Base-by-base conservation (phyloP, 2,329 filamentous ascomycete species). In the Aspergillus pseudoterreus region DNA sequence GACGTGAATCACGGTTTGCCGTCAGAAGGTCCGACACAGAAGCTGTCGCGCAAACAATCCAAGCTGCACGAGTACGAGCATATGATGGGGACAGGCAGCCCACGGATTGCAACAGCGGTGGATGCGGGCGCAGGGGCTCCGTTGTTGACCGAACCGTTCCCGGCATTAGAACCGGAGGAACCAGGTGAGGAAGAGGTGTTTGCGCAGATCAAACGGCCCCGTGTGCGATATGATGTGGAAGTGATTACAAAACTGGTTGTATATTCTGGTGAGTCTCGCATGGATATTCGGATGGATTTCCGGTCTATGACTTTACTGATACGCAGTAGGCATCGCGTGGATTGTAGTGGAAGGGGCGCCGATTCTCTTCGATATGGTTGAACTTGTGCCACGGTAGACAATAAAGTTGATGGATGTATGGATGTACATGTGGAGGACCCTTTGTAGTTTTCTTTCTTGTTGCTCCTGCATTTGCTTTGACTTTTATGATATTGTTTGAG, bases 211-310 rank as follows among this genome's bases (percentile, higher is more conserved):
- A 86, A 91, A 57, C 90, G 87, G 72, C 91, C 94, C 45, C 84
- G 94, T 59, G 92, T 96, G 53, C 81, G 92, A 61, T 99, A 97
- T 66, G 94, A 99, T 72, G 92, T 97, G n/a, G 94, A 99, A 71
- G 92, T 99, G 36, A 88, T 99, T 35, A 97, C 94, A 4, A 97
- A 96, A 74, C 73, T 99, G 54, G 88, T 99, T 62, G 90, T 99
- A 21, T 99, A 99, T 75, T 82, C 87, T 53, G 94, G 92, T 90
- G 75, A 71, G 84, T 15, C 27, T 41, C 9, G 11, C 2, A n/a
- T n/a, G 9, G 27, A 35, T 38, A 15, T 17, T 38, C 14, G 6
- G 11, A 11, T 38, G 4, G 2, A 17, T 38, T 17, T 38, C 35
- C 8, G 2, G 35, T 38, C 14, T 17, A 17, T 38, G 14, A 9